Base-by-base conservation (phyloP, 805 yeast genomes). In the Sugiyamaella smithiae region DNA sequence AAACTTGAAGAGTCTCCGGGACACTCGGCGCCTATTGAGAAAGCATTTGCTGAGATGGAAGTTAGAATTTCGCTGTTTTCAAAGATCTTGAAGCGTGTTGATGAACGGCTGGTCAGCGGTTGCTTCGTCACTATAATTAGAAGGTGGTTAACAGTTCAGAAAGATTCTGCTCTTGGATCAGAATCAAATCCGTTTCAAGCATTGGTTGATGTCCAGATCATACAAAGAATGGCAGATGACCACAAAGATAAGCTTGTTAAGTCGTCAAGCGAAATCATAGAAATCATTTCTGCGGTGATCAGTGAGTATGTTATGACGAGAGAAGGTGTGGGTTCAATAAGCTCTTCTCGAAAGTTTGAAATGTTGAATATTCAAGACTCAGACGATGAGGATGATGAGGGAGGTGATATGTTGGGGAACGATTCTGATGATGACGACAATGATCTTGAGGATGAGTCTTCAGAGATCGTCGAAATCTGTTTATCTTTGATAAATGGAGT, bases 151-250 rank as follows among this genome's bases (percentile, higher is more conserved):
- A 31, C 38, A 1, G 40, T 28, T 5, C 45, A 37, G 6, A 32
- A 40, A 4, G 20, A 17, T 11, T n/a, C 24, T 5, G 14, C 33
- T 2, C 57, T 58, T 0, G 56, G 57, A 19, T 65, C 58, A 3
- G 69, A 67, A 1, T 68, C 69, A 4, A 73, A 75, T 51, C 84
- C 87, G n/a, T 74, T 79, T 45, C 56, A 74, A 5, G 70, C 77
- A 46, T 67, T 86, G 31, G 67, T 80, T 5, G 84, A 85, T 58
- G 67, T 88, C 50, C 77, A 83, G 51, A 60, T 88, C 8, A 64
- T 90, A 44, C 93, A 88, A 59, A 65, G 68, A 26, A 66, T 87
- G 28, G 78, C 82, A 20, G 74, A 75, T 3, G 70, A 72, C 12
- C 81, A 84, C 59, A 84, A 78, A 51, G 78, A 81, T 6, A 72